Conservation (phyloP, 176 grass and related monocot species). For the Ensete glaucum region DNA sequence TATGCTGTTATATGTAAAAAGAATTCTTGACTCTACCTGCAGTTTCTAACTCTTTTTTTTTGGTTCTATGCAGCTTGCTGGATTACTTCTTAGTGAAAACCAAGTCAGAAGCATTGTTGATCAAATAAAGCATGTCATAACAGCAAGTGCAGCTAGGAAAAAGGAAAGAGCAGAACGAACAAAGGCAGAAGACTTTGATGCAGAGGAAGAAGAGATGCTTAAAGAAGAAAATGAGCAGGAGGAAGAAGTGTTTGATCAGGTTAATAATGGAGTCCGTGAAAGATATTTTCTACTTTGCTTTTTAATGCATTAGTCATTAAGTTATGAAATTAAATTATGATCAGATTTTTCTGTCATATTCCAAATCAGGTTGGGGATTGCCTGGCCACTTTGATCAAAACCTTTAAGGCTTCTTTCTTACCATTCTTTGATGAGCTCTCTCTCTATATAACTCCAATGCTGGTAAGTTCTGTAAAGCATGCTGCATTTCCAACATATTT, state of each 20-base stretch:
- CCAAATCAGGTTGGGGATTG: constrained; percentile 75
- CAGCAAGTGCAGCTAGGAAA: constrained; percentile 86
- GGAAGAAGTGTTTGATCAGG: constrained; percentile 99
- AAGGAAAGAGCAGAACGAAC: constrained; percentile 74
- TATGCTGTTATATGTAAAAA: no score
- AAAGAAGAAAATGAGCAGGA: constrained; percentile 99
- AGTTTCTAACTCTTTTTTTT: no score
- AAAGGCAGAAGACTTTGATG: constrained; percentile 97
- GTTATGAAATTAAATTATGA: background rate
- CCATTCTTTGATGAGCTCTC: constrained; percentile 97
- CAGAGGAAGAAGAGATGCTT: constrained; percentile 91
- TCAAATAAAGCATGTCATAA: constrained; percentile 98
- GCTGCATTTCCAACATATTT: background rate
- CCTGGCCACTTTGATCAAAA: constrained; percentile 94
- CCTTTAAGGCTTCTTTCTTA: constrained; percentile 82
- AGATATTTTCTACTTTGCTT: background rate
- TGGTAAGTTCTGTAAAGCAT: constrained; percentile 43
- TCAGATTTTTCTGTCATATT: background rate
- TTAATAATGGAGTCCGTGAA: constrained; percentile 10
- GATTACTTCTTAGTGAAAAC: constrained; percentile 60
- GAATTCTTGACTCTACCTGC: no score
- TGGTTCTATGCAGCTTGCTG: background rate
- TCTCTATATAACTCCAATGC: constrained; percentile 88
- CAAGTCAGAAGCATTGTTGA: constrained; percentile 84
- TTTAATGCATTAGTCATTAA: background rate